Evolutionary conservation across 2,329 filamentous ascomycete genomes (phyloP), one percentile per base, ranked within the genome.

Genomic region (Ascochyta viciae-villosae): DNA sequence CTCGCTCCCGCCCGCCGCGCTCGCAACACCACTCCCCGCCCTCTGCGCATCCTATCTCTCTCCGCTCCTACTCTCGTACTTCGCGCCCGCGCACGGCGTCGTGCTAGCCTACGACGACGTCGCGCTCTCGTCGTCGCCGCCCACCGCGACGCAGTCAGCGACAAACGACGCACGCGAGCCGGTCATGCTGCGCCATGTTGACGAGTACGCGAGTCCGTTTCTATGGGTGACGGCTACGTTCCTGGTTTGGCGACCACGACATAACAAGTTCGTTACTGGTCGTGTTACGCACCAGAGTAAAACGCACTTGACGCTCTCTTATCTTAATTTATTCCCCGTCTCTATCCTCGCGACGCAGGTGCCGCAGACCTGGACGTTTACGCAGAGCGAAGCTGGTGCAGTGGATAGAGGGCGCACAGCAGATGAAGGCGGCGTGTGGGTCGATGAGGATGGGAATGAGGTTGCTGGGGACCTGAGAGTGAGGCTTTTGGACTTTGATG

Each of bases 241-340:
- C 60, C 82, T 96, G 40, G 79, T 98, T 16, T 96, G 96, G 73
- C 85, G 89, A 29, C 94, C 95, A 0, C 81, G 83, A 49, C 85
- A 85, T 41, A 90, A 91, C 33, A 86, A 87, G 8, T 87, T 84
- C 76, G 84, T 98, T 71, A 88, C 93, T 63, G 95, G 92, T 10
- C 88, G 84, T 64, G 85, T 97, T 52, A 95, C 94, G 68, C 81
- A 97, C 27, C 91, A 96, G 72, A 94, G 89, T 43, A 91, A 95
- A 65, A 92, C 91, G 6, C 92, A 97, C 71, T 83, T 99, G 6
- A 93, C 94, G 19, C 85, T 97, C 3, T 87, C 96, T 10, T 95
- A 92, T 74, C 93, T 92, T 78, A 94, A 94, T 74, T 86, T 92
- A 63, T 98, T 98, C 82, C 96, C 95, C 65, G 91, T 94, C 1